Percentiles rank a stretch among this genome's conserved stretches.
Conservation (phyloP, 2,329 filamentous ascomycete species). For the Coniochaeta sp. region DNA sequence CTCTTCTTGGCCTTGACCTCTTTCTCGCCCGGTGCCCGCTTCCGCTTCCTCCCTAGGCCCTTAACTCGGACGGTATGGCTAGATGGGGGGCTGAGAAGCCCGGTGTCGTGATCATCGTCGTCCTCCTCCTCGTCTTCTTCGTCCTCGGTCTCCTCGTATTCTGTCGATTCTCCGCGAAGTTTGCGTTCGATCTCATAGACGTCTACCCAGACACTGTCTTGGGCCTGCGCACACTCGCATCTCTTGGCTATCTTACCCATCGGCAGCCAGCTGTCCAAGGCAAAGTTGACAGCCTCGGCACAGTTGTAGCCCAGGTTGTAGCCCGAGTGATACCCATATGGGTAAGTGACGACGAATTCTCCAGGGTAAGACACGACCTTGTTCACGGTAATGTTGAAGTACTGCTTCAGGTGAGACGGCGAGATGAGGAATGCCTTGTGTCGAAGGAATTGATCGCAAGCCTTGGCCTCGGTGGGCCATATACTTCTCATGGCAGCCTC, state of each 20-base stretch:
- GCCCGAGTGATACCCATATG: constrained; percentile 96
- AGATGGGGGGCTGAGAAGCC: constrained; percentile 71
- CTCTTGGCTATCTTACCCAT: constrained; percentile 95
- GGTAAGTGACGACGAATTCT: constrained; percentile 97
- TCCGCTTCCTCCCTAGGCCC: constrained; percentile 59
- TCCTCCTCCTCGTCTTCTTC: constrained; percentile 63
- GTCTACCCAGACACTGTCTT: constrained; percentile 98
- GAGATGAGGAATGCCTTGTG: constrained; percentile 98
- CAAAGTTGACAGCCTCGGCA: constrained; percentile 97
- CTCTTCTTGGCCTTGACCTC: constrained; percentile 54
- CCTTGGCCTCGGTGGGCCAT: constrained; percentile 92
- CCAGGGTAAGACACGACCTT: constrained; percentile 91
- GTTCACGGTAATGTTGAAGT: constrained; percentile 95
- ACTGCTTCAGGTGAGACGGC: constrained; percentile 74
- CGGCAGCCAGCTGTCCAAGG: constrained; percentile 87
- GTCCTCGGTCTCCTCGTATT: constrained; percentile 72
- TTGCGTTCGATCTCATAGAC: constrained; percentile 94
- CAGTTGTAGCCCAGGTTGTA: constrained; percentile 99
- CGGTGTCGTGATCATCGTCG: constrained; percentile 56
- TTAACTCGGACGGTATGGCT: constrained; percentile 65
- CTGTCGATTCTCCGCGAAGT: constrained; percentile 79
- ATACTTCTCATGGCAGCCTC: constrained; percentile 92
- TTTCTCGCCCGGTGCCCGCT: constrained; percentile 38
- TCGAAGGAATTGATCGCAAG: constrained; percentile 89
- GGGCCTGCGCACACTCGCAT: constrained; percentile 88